These are phyloP conservation scores for Rhodotorula sp. DNA, from an alignment of 1,284 basidiomycete species.

Conservation along the genomic window DNA sequence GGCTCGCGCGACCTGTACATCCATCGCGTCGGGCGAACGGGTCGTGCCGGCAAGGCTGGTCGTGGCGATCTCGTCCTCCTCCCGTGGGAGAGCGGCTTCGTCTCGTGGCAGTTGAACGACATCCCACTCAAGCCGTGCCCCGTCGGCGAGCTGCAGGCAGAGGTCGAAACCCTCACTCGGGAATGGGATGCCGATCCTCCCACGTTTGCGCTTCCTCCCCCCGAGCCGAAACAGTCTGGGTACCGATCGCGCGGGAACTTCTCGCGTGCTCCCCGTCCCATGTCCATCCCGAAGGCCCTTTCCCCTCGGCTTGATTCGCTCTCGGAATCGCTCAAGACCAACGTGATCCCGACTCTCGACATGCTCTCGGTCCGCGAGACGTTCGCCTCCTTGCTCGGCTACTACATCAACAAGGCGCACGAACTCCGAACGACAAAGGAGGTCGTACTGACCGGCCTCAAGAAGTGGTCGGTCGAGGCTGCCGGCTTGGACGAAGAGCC, in stretches of 20 bases:
- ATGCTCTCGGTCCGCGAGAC: slow-evolving; percentile 62
- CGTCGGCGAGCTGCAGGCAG: slow-evolving; percentile 56
- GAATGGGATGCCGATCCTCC: slow-evolving; percentile 58
- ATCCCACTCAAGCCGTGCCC: slow-evolving; percentile 69
- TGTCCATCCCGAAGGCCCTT: slow-evolving; percentile 27
- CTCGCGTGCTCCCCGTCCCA: not conserved
- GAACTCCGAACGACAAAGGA: slow-evolving; percentile 57
- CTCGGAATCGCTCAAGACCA: slow-evolving; percentile 49
- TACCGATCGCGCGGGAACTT: slow-evolving; percentile 1
- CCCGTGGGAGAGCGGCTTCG: slow-evolving; percentile 76
- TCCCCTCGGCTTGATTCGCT: slow-evolving; percentile 48
- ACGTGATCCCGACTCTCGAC: slow-evolving; percentile 55
- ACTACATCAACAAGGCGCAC: slow-evolving; percentile 62
- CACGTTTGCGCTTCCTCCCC: slow-evolving; percentile 10
- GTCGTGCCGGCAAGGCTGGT: slow-evolving; percentile 68
- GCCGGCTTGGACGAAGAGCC: slow-evolving; percentile 58
- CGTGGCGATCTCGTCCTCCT: slow-evolving; percentile 83
- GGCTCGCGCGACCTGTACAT: slow-evolving; percentile 72
- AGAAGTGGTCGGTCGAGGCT: slow-evolving; percentile 63
- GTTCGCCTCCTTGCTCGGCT: slow-evolving; percentile 71
- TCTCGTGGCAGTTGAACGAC: slow-evolving; percentile 63
- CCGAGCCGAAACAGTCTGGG: slow-evolving; percentile 6
- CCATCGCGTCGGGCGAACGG: slow-evolving; percentile 88
- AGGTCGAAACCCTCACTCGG: slow-evolving; percentile 58
- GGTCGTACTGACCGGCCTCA: slow-evolving; percentile 62